Conservation (phyloP, 257 asterid species). For the Echium plantagineum region DNA sequence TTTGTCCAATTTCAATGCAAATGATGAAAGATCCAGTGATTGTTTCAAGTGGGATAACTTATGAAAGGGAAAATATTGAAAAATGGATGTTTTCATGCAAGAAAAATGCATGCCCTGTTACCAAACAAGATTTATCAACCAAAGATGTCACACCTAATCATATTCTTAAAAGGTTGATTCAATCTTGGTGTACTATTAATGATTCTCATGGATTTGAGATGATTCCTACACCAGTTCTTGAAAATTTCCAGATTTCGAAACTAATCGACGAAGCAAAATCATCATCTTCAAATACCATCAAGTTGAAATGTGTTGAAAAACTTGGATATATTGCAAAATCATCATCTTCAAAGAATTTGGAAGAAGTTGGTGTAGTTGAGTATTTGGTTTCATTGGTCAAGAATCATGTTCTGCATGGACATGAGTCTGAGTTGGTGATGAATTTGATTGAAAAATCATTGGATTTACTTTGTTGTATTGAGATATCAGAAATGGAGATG, state of each 20-base stretch:
- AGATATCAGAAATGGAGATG: conserved; percentile 31
- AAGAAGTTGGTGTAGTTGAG: conserved; percentile 32
- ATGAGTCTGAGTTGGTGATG: background rate
- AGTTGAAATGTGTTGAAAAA: conserved; percentile 23
- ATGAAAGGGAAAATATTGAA: conserved; percentile 54
- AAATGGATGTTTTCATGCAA: conserved; percentile 49
- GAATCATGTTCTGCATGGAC: conserved; percentile 1
- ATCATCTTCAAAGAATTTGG: too few species aligned
- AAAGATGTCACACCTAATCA: conserved; percentile 63
- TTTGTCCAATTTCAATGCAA: conserved; percentile 82
- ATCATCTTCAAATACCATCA: conserved; percentile 9
- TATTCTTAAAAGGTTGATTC: conserved; percentile 56
- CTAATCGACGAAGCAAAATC: conserved; percentile 34
- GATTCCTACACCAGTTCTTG: conserved; percentile 57
- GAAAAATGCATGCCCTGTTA: conserved; percentile 44
- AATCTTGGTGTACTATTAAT: conserved; percentile 62
- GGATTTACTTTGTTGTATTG: conserved; percentile 29
- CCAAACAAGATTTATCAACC: conserved; percentile 31
- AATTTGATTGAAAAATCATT: conserved; percentile 29
- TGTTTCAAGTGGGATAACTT: conserved; percentile 61
- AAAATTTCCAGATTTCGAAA: conserved; percentile 27
- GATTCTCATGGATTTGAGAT: conserved; percentile 31
- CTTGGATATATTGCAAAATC: conserved; percentile 44
- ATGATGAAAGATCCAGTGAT: conserved; percentile 76
- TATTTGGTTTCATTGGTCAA: conserved; percentile 24